Base-by-base conservation (phyloP, 2,329 filamentous ascomycete species). In the Alternaria triticimaculans region DNA sequence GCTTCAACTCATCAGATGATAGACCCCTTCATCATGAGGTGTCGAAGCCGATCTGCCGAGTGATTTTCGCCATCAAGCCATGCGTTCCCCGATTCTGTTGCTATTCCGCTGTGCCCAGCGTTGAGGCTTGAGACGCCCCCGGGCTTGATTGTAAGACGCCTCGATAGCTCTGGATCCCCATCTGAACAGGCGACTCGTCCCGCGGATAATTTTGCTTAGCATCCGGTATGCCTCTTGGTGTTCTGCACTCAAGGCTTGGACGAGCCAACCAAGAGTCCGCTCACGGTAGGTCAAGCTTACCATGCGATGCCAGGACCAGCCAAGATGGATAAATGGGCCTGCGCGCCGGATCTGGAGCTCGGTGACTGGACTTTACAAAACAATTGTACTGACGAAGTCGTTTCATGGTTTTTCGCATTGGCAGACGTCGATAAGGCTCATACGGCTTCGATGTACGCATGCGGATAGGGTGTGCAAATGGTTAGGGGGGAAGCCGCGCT, bases 261-360 rank as follows among this genome's bases (percentile, higher is more conserved):
- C 20, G 12, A 44, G 10, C 53, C 55, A 65, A 65, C 37, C 48
- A 59, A 15, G 21, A 25, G 25, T 46, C 10, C 12, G n/a, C 43
- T 55, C 33, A 49, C 60, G 46, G 37, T 62, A 58, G 53, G 54
- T 58, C 53, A 48, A 49, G 57, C 50, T 57, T 15, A 28, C 48
- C 25, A 62, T 28, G 62, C 53, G 49, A 63, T 58, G 64, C 45
- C 58, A 63, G 55, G 30, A 55, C 28, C 41, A 61, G 66, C 66
- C 66, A 69, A 69, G 66, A 58, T 69, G 66, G 66, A 63, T 63
- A 65, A 69, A 67, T 67, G 64, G 64, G 46, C 60, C 60, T 67
- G 33, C 23, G 43, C 30, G 53, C 66, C 66, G 64, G 56, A 54
- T 37, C 59, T 62, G 37, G 37, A 33, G 21, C n/a, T 45, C 21